Evolutionary conservation across 2,329 filamentous ascomycete species (phyloP).

Genomic region (Escovopsis sp.): DNA sequence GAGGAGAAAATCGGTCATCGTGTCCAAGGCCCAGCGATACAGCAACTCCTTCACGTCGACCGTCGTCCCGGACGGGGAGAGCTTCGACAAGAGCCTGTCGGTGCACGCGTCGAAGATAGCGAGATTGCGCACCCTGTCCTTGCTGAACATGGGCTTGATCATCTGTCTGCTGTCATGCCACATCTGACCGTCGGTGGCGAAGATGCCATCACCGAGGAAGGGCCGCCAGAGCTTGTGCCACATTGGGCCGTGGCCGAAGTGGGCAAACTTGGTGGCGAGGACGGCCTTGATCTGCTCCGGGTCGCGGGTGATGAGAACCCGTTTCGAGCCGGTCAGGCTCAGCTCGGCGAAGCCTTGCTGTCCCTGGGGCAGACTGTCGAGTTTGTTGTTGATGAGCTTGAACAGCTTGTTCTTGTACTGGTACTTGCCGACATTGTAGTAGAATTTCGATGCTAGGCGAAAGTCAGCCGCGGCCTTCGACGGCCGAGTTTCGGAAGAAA

Average conservation of each 20-base stretch:
- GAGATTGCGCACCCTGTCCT: constrained; percentile 33
- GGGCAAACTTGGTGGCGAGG: constrained; percentile 40
- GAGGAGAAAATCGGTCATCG: constrained; percentile 54
- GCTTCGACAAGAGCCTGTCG: constrained; percentile 38
- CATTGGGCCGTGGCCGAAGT: constrained; percentile 33
- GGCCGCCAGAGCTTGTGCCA: constrained; percentile 29
- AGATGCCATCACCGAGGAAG: constrained; percentile 42
- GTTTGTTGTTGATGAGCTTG: constrained; percentile 6
- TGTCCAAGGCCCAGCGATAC: constrained; percentile 51
- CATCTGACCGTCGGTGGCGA: constrained; percentile 34
- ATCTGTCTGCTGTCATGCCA: constrained; percentile 40
- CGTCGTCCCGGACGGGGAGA: constrained; percentile 37
- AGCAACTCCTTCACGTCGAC: constrained; percentile 49
- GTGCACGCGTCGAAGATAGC: constrained; percentile 47
- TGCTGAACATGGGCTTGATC: constrained; percentile 38
- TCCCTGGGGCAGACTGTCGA: constrained; percentile 5
- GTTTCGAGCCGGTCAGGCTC: constrained; percentile 9
- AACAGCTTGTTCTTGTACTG: constrained; percentile 9
- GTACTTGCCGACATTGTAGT: constrained; percentile 8
- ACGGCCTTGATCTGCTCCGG: constrained; percentile 43
- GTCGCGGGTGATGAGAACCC: constrained; percentile 33
- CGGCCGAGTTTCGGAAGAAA: not conserved
- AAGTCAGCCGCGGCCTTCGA: not conserved
- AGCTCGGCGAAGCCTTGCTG: constrained; percentile 9
- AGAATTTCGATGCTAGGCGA: constrained; percentile 7